Base-by-base conservation (phyloP, 2,329 filamentous ascomycete species). In the Fusarium nisikadoi region DNA sequence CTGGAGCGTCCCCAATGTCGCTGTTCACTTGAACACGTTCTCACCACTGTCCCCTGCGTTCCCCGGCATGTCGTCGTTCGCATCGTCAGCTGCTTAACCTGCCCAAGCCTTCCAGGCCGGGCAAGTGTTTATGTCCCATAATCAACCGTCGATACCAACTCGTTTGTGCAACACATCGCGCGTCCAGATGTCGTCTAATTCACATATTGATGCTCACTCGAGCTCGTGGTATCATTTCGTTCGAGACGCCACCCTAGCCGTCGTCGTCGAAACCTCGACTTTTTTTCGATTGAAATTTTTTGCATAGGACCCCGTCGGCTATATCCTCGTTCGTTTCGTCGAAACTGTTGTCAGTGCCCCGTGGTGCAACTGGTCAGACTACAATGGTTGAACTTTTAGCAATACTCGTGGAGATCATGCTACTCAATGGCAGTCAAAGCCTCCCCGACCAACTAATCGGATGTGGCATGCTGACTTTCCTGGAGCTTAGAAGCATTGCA, bases 1-100 rank as follows among this genome's bases (percentile, higher is more conserved):
- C 29, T 19, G 10, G 19, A 31, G 14, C 25, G 27, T 23, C 29
- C 25, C 25, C 13, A 42, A 52, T 35, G n/a, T 23, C 25, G 6
- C 20, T 39, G 46, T 62, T 71, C 62, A 62, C 62, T 62, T 50
- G 56, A 55, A 54, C 53, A 19, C 13, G 17, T 31, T 27, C 53
- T 41, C 35, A 25, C 7, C 7, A 12, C 49, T 10, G 33, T 36
- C 25, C 14, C 36, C 11, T 17, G 9, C 31, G 27, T 19, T 33
- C 12, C n/a, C 12, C 35, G 16, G 31, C 17, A 49, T 29, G 8
- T 10, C n/a, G 25, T 39, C 23, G 11, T 38, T 45, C 29, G 25
- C 49, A 29, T 19, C 20, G 33, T 19, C 39, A 13, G 23, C n/a
- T 23, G 19, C 36, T 35, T 35, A 58, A 31, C 46, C 31, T 31